Percentiles rank a stretch among this genome's conserved stretches.
These are phyloP conservation scores for Hortiboletus rubellus DNA, from an alignment of 1,284 basidiomycete genomes.

Conservation along the genomic window DNA sequence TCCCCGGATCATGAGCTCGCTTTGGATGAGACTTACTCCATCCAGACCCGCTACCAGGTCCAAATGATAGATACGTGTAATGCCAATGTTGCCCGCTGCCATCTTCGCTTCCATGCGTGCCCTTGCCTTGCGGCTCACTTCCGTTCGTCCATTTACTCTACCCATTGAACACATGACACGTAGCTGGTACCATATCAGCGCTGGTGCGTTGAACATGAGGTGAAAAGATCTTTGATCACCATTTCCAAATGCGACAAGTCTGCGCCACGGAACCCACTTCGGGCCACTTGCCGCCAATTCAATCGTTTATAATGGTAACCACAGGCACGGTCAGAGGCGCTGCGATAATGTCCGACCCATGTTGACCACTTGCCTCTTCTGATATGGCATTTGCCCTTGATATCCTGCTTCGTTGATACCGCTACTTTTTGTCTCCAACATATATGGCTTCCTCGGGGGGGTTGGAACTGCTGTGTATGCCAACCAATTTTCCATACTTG, in stretches of 20 bases:
- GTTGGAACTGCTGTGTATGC: conserved; percentile 5
- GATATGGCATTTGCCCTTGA: conserved; percentile 11
- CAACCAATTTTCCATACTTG: conserved; percentile 18
- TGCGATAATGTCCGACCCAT: conserved; percentile 37
- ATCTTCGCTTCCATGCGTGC: conserved; percentile 27
- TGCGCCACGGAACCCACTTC: conserved; percentile 19
- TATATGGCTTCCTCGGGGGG: conserved; percentile 14
- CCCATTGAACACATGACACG: conserved; percentile 30
- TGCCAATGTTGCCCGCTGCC: conserved; percentile 11
- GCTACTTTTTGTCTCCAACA: conserved; percentile 24
- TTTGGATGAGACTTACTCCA: conserved; percentile 12
- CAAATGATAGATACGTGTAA: conserved; percentile 12
- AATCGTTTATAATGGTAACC: conserved; percentile 30
- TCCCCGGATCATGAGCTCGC: conserved; percentile 33
- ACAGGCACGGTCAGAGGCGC: conserved; percentile 27
- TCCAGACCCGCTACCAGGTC: conserved; percentile 11
- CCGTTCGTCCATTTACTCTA: conserved; percentile 23
- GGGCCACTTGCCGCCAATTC: conserved; percentile 28
- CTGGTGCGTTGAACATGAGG: conserved; percentile 34
- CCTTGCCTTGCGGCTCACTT: conserved; percentile 26
- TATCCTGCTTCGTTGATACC: conserved; percentile 24
- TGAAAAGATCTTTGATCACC: conserved; percentile 33
- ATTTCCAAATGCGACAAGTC: conserved; percentile 25
- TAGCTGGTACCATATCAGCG: conserved; percentile 29
- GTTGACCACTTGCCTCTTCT: conserved; percentile 24